phyloP scores from a whole-genome alignment of 805 yeast genomes.

The Kurtzmaniella cleridarum region DNA sequence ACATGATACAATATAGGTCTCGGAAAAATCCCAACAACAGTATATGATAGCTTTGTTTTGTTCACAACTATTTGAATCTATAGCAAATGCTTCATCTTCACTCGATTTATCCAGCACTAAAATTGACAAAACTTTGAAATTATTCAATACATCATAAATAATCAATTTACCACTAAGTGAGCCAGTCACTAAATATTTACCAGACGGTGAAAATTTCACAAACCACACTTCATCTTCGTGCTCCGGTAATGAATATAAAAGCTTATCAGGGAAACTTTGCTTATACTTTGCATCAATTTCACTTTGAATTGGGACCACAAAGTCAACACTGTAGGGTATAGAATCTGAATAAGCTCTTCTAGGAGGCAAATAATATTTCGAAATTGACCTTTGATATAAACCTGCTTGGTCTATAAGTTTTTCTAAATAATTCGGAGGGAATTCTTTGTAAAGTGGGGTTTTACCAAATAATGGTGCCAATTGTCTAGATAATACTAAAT shows the following conservation, averaged over 20 bases:
- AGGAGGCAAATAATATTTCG: constrained; percentile 26
- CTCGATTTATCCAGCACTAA: constrained; percentile 22
- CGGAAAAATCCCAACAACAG: constrained; percentile 74
- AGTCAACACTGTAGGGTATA: neutral
- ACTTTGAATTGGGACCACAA: constrained; percentile 11
- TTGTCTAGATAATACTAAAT: neutral
- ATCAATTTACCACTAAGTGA: constrained; percentile 61
- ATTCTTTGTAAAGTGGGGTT: neutral
- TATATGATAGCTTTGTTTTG: constrained; percentile 51
- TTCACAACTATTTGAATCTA: constrained; percentile 19
- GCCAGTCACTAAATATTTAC: constrained; percentile 70
- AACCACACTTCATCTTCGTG: constrained; percentile 84
- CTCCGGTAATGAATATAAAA: constrained; percentile 40
- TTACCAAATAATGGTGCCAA: neutral
- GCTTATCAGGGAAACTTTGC: constrained; percentile 41
- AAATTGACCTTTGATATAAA: constrained; percentile 17
- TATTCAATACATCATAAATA: constrained; percentile 57
- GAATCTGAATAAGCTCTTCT: constrained; percentile 10
- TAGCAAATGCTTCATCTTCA: constrained; percentile 23
- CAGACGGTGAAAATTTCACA: constrained; percentile 71
- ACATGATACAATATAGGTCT: constrained; percentile 60
- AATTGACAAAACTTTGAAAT: constrained; percentile 25
- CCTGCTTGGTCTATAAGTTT: constrained; percentile 18
- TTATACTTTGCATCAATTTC: constrained; percentile 10
- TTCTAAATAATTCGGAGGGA: constrained; percentile 13